Base-by-base conservation (phyloP, 2,329 filamentous ascomycete genomes). In the Fusarium newnesense region DNA sequence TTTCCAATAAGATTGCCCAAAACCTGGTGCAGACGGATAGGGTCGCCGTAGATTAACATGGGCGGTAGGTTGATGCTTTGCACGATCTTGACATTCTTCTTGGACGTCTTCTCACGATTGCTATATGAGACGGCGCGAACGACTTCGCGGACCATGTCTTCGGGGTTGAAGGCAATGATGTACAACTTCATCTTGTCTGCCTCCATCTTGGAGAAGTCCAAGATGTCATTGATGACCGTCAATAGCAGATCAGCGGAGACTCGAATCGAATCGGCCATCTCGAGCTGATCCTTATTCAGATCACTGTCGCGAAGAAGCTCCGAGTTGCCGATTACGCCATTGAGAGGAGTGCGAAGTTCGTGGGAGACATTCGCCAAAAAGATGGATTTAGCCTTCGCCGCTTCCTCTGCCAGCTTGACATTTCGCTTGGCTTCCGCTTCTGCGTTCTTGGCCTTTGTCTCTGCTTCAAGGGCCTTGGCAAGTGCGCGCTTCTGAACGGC, bases 191-290 rank as follows among this genome's bases (percentile, higher is more conserved):
- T 91, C 80, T 94, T 92, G 75, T 95, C 94, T 6, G 93, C 94
- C 80, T 97, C 94, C 84, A 96, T 94, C 81, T 97, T 97, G 34
- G 95, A 97, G 80, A 97, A 97, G 82, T 98, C 96, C 9, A 98
- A 86, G 60, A 98, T 97, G 79, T 98, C 96, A 79, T 98, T 98
- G 83, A 98, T 98, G 53, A 98, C 94, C 0, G 95, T 96, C 32
- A 98, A 86, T 19, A 98, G 84, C 21, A 96, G 90, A 79, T 98
- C 95, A 0, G 94, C 94, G 54, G 94, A 97, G 37, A 95, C 88
- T 56, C 94, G 90, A 61, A 97, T 96, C 21, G 94, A 96, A 78
- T 97, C 94, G 8, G 94, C 93, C 86, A 95, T 96, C 74, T 97
- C 94, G 37, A 91, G 87, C 80, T 97, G 94, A 71, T 97, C 94